Base-by-base conservation (phyloP, 805 yeast genomes). In the Metschnikowia santaceciliae region DNA sequence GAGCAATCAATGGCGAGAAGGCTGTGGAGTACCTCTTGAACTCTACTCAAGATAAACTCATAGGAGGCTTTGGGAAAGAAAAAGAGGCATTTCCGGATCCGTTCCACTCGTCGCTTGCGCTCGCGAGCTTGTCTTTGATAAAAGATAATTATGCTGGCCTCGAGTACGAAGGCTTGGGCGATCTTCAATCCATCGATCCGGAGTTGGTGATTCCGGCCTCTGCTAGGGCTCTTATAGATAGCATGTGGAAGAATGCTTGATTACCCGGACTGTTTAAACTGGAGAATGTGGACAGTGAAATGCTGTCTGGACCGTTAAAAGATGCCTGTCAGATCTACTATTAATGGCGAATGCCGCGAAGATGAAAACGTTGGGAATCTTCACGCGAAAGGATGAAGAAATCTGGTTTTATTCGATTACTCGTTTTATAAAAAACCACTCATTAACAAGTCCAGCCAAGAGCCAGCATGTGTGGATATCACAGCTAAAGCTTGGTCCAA, bases 31-130 rank as follows among this genome's bases (percentile, higher is more conserved):
- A 76, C 58, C 64, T 90, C 19, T 54, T 85, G 11, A 56, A 69
- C 0, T 64, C 68, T 17, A 84, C 91, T 0, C 95, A 88, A 60
- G 80, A 84, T 61, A 53, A 50, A 0, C 43, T 85, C 2, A 59
- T 84, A 47, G 97, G 97, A 0, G 97, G 97, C 0, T 88, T 90
- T 63, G 78, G 78, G 10, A 89, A 88, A 63, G 76, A 78, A n/a
- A 78, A 77, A 39, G 82, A 69, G 6, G 81, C 81, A 39, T 79
- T 74, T 49, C 86, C 92, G 0, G 95, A 87, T 62, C 84, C 91
- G 1, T 75, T 81, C 44, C 95, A 87, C 65, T 74, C 85, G 1
- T 83, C 75, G 59, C 61, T 86, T 14, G 89, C 84, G 0, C 59
- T 86, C 6, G 82, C 86, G 11, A 75, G 82, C 0, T 57, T 84